Percentiles rank a stretch among this genome's conserved stretches.
phyloP scores from a whole-genome alignment of 176 grass and related monocot genomes.

The Phoenix roebelenii region DNA sequence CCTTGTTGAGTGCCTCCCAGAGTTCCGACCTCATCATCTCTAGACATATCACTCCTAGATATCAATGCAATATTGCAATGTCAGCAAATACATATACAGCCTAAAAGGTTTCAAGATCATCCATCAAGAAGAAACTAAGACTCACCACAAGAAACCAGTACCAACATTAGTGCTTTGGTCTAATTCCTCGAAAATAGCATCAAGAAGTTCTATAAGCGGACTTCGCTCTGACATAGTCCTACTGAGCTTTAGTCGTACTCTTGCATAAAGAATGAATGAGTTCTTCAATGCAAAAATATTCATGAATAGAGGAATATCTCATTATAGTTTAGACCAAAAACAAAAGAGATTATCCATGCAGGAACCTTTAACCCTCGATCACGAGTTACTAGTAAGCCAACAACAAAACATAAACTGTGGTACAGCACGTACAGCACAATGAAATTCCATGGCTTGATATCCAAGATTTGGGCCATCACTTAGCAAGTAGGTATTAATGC shows the following conservation, averaged over 20 bases:
- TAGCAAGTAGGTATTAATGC: constrained; percentile 63
- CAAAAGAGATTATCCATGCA: neutral
- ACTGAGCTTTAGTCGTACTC: constrained; percentile 58
- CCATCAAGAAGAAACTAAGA: constrained; percentile 4
- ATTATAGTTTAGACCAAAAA: neutral
- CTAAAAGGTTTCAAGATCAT: neutral
- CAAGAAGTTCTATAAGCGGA: constrained; percentile 54
- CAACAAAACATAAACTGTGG: constrained; percentile 55
- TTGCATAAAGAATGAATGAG: constrained; percentile 61
- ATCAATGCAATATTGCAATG: constrained; percentile 13
- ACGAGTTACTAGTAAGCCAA: constrained; percentile 56
- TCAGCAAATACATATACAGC: constrained; percentile 1
- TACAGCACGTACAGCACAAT: constrained; percentile 52
- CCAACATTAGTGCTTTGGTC: constrained; percentile 46
- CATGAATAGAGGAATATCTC: too few relatives aligned
- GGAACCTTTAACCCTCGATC: constrained; percentile 68
- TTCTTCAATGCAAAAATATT: constrained; percentile 34
- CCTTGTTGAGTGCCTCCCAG: constrained; percentile 52
- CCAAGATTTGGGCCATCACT: constrained; percentile 92
- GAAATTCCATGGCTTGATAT: constrained; percentile 54
- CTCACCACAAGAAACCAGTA: constrained; percentile 30
- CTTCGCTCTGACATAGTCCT: constrained; percentile 38
- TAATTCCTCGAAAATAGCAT: constrained; percentile 61
- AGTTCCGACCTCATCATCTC: constrained; percentile 63
- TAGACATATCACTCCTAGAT: constrained; percentile 53